These are phyloP conservation scores for Fusarium oligoseptatum DNA, from an alignment of 2,329 filamentous ascomycete species.

Conservation along the genomic window DNA sequence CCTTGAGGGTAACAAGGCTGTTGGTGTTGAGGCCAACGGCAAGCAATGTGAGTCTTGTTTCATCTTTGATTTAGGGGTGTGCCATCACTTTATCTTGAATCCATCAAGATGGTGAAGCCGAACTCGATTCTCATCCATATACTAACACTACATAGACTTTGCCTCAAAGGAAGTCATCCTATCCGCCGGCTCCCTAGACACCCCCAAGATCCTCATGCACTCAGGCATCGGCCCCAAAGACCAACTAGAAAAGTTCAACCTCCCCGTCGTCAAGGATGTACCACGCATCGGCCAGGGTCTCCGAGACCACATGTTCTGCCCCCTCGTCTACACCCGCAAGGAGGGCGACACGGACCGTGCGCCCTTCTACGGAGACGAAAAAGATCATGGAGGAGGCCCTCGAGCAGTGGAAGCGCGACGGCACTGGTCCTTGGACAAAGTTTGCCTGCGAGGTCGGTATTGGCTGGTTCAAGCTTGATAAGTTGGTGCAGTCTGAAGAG, in stretches of 20 bases:
- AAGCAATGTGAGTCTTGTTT: constrained; percentile 27
- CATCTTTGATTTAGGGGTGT: not conserved
- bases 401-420: constrained; percentile 61
- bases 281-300: constrained; percentile 57
- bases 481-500: constrained; percentile 57
- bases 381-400: constrained; percentile 59
- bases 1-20: constrained; percentile 30
- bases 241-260: constrained; percentile 28
- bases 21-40: constrained; percentile 35
- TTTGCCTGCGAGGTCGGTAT: constrained; percentile 56
- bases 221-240: constrained; percentile 34
- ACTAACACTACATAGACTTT: constrained; percentile 37
- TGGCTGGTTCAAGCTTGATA: constrained; percentile 60
- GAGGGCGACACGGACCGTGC: constrained; percentile 58
- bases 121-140: not conserved
- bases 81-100: not conserved
- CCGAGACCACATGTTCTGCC: constrained; percentile 56
- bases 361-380: constrained; percentile 59
- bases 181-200: constrained; percentile 57
- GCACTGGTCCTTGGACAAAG: constrained; percentile 56
- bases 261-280: constrained; percentile 47
- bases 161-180: constrained; percentile 60
- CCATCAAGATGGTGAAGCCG: not conserved
- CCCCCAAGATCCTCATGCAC: constrained; percentile 58
- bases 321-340: constrained; percentile 55